phyloP scores from a whole-genome alignment of 495 filamentous ascomycete species.

The Halenospora varia region DNA sequence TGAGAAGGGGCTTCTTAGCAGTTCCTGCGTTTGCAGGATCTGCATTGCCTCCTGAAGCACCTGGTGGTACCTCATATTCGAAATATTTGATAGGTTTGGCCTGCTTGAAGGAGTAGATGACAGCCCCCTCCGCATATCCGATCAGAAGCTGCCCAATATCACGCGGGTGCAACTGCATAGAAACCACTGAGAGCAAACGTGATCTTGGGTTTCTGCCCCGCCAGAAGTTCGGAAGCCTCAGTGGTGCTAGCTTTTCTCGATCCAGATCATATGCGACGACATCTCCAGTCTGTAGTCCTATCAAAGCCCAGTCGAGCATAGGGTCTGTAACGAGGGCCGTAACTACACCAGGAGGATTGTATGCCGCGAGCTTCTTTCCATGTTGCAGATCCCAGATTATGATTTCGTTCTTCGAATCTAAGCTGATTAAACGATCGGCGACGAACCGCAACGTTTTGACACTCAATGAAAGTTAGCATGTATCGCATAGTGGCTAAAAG shows the following conservation, averaged over 20 bases:
- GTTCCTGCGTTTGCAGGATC: slow-evolving; percentile 46
- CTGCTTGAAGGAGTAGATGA: slow-evolving; percentile 90
- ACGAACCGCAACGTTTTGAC: slow-evolving; percentile 71
- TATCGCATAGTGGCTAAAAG: too few species aligned
- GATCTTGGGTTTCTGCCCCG: slow-evolving; percentile 48
- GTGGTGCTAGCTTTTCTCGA: slow-evolving; percentile 66
- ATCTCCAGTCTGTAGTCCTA: slow-evolving; percentile 75
- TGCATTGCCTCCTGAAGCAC: slow-evolving; percentile 74
- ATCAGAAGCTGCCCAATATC: slow-evolving; percentile 92
- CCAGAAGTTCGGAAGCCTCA: slow-evolving; percentile 85
- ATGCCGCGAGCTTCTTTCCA: slow-evolving; percentile 52
- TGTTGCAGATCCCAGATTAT: slow-evolving; percentile 69
- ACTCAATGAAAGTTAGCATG: too few species aligned
- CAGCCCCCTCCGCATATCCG: slow-evolving; percentile 81
- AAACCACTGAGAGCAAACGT: slow-evolving; percentile 47
- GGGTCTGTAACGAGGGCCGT: slow-evolving; percentile 78
- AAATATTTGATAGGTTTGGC: slow-evolving; percentile 72
- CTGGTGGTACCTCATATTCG: slow-evolving; percentile 73
- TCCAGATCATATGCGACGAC: slow-evolving; percentile 88
- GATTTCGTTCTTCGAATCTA: slow-evolving; percentile 82
- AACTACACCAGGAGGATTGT: slow-evolving; percentile 64
- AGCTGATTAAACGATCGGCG: slow-evolving; percentile 72
- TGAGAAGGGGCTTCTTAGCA: slow-evolving; percentile 64
- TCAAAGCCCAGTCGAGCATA: slow-evolving; percentile 83
- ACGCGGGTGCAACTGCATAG: slow-evolving; percentile 78